Evolutionary conservation across 2,329 filamentous ascomycete genomes (phyloP), one percentile per base, ranked within the genome.

Genomic region (Elsinoe perseae): DNA sequence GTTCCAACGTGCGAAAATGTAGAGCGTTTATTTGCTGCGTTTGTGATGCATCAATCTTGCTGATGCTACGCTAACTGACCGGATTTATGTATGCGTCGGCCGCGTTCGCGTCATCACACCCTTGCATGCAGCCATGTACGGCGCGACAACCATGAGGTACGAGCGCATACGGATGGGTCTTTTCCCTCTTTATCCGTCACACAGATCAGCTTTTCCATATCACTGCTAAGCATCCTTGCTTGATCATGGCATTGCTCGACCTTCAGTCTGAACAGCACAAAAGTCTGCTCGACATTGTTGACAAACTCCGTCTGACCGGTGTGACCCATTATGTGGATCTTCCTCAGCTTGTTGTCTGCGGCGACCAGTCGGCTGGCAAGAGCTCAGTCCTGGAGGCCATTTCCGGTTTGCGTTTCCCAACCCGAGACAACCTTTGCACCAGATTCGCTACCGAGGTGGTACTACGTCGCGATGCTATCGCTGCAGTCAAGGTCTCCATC

Each of bases 301-400:
- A 46, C 21, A 23, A 21, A 46, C 43, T 46, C 18, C 43, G 43
- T 21, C 14, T 46, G 43, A 46, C 43, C 20, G 43, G 43, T 14
- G 43, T 46, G 3, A 27, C 43, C 2, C 43, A 46, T 28, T 46
- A 46, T 21, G 43, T 46, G 10, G 43, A 46, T 10, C 43, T 46
- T 4, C 43, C 43, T 14, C 43, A 46, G 25, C 2, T 46, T 20
- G 43, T 46, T 27, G 43, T 46, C 43, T 46, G 43, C 16, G 43
- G 43, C 25, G 43, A 46, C 14, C 78, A 80, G 56, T 81, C 77
- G 0, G 75, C 76, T 0, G 81, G 80, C 2, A 84, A 84, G 62
- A 81, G 77, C 9, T 82, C 79, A 0, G 79, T 83, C 0, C 73
- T 84, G 0, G 78, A 83, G 59, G 82, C 81, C 1, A 79, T 84